phyloP scores from a whole-genome alignment of 495 filamentous ascomycete species.

The Xanthoparmelia taractica region DNA sequence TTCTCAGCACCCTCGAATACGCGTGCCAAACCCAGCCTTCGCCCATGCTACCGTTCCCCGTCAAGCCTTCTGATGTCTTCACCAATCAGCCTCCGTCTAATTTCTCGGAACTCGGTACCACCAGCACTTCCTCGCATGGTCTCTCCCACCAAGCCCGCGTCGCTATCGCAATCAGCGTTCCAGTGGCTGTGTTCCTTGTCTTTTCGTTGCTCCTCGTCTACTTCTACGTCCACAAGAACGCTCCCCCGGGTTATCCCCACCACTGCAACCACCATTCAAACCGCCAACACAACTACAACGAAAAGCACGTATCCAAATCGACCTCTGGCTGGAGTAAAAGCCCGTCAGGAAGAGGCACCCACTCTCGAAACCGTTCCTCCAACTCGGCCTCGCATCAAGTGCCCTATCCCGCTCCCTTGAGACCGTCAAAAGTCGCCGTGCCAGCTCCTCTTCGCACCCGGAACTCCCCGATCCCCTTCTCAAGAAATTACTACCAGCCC shows the following conservation, averaged over 20 bases:
- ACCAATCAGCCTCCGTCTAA: conserved; percentile 35
- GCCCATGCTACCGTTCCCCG: conserved; percentile 33
- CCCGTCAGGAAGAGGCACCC: neutral
- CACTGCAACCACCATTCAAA: conserved; percentile 9
- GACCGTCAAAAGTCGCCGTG: conserved; percentile 16
- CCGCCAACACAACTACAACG: conserved; percentile 6
- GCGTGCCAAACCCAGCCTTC: conserved; percentile 41
- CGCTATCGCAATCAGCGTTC: conserved; percentile 41
- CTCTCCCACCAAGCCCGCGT: conserved; percentile 29
- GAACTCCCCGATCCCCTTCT: conserved; percentile 17
- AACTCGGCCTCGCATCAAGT: conserved; percentile 8
- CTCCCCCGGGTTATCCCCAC: neutral
- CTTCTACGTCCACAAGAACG: conserved; percentile 17
- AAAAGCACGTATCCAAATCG: conserved; percentile 19
- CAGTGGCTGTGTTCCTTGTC: conserved; percentile 39
- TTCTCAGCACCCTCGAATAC: conserved; percentile 44
- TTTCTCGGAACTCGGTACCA: conserved; percentile 29
- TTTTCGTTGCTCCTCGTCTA: conserved; percentile 24
- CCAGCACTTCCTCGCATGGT: conserved; percentile 20
- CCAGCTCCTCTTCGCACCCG: conserved; percentile 20
- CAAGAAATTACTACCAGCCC: conserved; percentile 5
- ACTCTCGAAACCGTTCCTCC: conserved; percentile 5
- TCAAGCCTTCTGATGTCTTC: conserved; percentile 42
- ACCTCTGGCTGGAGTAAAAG: conserved; percentile 8
- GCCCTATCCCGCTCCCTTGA: conserved; percentile 7